Base-by-base conservation (phyloP, 2,329 filamentous ascomycete species). In the Erysiphe pisi region DNA sequence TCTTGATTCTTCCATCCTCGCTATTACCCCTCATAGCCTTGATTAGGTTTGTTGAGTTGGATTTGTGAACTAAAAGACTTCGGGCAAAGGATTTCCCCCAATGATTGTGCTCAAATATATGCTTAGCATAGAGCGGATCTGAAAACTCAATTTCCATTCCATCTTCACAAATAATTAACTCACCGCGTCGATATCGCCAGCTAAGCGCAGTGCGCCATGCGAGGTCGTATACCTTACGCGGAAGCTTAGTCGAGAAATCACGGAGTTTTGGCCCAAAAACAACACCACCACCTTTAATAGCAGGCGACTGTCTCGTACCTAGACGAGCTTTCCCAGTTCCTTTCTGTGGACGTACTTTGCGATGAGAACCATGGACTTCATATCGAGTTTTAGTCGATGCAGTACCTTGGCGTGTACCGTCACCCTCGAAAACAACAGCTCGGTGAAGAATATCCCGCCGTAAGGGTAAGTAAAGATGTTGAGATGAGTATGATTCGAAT, bases 181-280 rank as follows among this genome's bases (percentile, higher is more conserved):
- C 93, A 74, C 94, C 95, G 79, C 90, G 89, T 79, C 90, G 87
- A 84, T 95, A 98, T 78, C 95, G 89, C 85, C 97, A 97, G 81
- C 91, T 95, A 79, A 99, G 87, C 16, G 95, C 95, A 65, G 92
- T 98, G 82, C 95, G 89, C 93, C 93, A 98, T 14, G 95, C 95
- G 80, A 96, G 87, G 84, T 98, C 94, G 85, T 99, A 99, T 73
- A 97, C 89, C 85, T 98, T 98, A 82, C 87, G 87, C 80, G 91
- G 93, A 77, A 99, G 86, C 22, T 87, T 87, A 31, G 94, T 96
- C 78, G 89, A 88, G 82, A 99, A 99, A 84, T 98, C 93, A 82
- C 95, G 88, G 40, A 94, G 94, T 80, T 94, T 90, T 43, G 95
- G 95, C n/a, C 95, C 95, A 81, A 93, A 93, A 0, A 89, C 86